These are phyloP conservation scores for Gamsiella multidivaricata DNA, from an alignment of 192 early-diverging fungal genomes.

Conservation along the genomic window DNA sequence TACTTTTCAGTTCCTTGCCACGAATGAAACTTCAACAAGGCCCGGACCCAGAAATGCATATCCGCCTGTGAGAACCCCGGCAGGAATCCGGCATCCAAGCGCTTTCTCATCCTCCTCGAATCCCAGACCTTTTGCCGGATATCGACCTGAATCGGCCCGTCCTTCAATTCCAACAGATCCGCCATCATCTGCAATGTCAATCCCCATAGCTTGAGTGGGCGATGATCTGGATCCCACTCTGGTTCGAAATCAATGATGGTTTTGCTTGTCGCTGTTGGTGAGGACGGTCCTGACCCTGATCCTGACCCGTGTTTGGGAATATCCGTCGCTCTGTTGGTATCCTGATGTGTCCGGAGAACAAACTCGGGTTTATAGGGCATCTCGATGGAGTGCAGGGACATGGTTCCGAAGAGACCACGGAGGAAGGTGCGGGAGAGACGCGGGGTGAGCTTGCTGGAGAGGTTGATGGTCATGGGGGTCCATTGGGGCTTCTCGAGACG, in stretches of 20 bases:
- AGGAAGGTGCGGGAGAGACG: slow-evolving; percentile 50
- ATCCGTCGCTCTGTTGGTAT: not conserved
- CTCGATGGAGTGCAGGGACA: slow-evolving; percentile 55
- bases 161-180: slow-evolving; percentile 56
- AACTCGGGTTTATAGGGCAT: slow-evolving; percentile 54
- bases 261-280: not conserved
- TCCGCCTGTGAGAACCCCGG: slow-evolving; percentile 42
- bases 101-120: slow-evolving; percentile 42
- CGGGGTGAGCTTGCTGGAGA: slow-evolving; percentile 54
- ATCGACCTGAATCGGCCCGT: slow-evolving; percentile 47
- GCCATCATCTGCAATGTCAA: slow-evolving; percentile 59
- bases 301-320: not conserved
- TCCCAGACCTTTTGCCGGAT: slow-evolving; percentile 53
- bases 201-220: slow-evolving; percentile 54
- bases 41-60: slow-evolving; percentile 54
- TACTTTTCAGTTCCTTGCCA: slow-evolving; percentile 55
- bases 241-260: slow-evolving; percentile 31
- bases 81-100: slow-evolving; percentile 46
- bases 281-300: not conserved
- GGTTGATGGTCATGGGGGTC: slow-evolving; percentile 55
- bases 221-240: slow-evolving; percentile 46
- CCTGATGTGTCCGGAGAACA: slow-evolving; percentile 19
- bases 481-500: slow-evolving; percentile 42
- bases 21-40: slow-evolving; percentile 51
- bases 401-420: slow-evolving; percentile 47